Base-by-base conservation (phyloP, 768 basidiomycete species). In the Lactarius quietus region DNA sequence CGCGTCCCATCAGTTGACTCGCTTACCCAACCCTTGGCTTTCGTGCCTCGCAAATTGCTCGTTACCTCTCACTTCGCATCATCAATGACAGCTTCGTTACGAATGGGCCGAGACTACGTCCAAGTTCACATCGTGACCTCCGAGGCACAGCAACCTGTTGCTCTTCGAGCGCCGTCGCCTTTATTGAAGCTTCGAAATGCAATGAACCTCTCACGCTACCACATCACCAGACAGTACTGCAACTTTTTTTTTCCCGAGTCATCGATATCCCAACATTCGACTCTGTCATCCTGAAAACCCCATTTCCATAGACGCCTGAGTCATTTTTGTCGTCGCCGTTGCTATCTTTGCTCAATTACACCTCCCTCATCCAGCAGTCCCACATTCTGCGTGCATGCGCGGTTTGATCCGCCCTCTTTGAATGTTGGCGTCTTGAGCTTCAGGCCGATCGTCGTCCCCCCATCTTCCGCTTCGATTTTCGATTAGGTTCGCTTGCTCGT, bases 1-100 rank as follows among this genome's bases (percentile, higher is more conserved):
- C 61, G 29, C 61, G 38, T 38, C 60, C n/a, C 61, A 66, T 62
- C 65, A 66, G 38, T 55, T 52, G 55, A 65, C 64, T 36, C 26
- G 29, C 53, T 29, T 55, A 29, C 53, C 28, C 53, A 33, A 33
- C 29, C 7, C 29, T 18, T 55, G n/a, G 29, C 2, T 48, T 57
- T 12, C 17, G 48, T 56, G 29, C 36, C 59, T 61, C 20, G 12
- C 45, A 38, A 57, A 23, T n/a, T 10, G n/a, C 38, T 29, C 60
- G 31, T 35, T 41, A 41, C n/a, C 36, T 48, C 23, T 20, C 64
- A 33, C 39, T 52, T 64, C 39, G 26, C 63, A 23, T 26, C n/a
- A n/a, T n/a, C 39, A 15, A 35, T 52, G 38, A 35, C 28, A 39
- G 28, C 26, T 41, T 54, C 52, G 48, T 28, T 45, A 63, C 43